Conservation (phyloP, 2,329 filamentous ascomycete species). For the Cytospora chrysosperma region DNA sequence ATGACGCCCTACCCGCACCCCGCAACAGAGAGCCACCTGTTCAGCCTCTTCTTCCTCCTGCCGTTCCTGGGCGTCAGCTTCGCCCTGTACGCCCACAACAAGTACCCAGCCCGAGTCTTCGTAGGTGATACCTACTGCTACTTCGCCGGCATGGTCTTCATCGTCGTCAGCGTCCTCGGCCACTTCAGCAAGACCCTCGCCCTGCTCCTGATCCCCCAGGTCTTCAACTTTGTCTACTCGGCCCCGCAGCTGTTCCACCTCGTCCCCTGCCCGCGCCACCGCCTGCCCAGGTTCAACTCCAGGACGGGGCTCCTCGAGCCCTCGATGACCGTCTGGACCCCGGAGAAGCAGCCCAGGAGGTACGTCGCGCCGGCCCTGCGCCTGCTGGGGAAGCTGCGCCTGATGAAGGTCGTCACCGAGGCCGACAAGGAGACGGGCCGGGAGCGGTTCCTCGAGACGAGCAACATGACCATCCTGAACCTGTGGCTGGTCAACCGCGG, state of each 20-base stretch:
- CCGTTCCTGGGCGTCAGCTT: constrained; percentile 91
- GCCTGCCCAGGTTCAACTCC: constrained; percentile 84
- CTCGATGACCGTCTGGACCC: constrained; percentile 73
- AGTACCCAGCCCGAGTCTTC: constrained; percentile 93
- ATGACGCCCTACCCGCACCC: constrained; percentile 83
- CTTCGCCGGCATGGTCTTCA: constrained; percentile 98
- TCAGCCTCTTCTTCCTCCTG: constrained; percentile 91
- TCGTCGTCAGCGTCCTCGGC: constrained; percentile 91
- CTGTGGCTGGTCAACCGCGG: constrained; percentile 96
- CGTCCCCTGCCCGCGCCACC: constrained; percentile 88
- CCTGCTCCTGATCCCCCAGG: constrained; percentile 86
- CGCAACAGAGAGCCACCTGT: constrained; percentile 91
- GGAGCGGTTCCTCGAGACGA: constrained; percentile 73
- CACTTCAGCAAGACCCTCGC: constrained; percentile 98
- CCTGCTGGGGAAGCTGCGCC: constrained; percentile 63
- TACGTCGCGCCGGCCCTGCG: constrained; percentile 64
- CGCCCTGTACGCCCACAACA: constrained; percentile 87
- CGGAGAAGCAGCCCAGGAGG: constrained; percentile 65
- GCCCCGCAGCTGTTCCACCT: constrained; percentile 86
- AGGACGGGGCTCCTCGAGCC: constrained; percentile 83
- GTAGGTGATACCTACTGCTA: constrained; percentile 99
- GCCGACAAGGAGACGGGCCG: constrained; percentile 39
- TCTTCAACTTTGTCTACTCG: constrained; percentile 96
- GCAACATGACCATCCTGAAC: constrained; percentile 91
- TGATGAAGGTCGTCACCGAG: constrained; percentile 68